phyloP scores from a whole-genome alignment of 257 asterid species.

The Nicotiana paniculata region DNA sequence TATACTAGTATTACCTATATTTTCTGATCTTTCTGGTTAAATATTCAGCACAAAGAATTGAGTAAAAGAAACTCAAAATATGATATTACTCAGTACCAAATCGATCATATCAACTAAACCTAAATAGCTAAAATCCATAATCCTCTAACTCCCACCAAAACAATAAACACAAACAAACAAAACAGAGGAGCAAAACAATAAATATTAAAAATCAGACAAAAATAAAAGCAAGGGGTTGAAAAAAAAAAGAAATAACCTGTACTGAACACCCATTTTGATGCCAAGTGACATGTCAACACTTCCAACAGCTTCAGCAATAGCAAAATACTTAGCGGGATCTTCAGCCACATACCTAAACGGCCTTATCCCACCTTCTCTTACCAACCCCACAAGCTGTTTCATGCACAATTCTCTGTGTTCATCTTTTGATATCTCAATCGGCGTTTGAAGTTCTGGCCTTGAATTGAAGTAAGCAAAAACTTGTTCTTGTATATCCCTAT shows the following conservation, averaged over 20 bases:
- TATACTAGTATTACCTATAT: neutral
- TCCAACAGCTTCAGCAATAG: constrained; percentile 88
- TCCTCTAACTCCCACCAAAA: neutral
- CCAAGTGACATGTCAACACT: constrained; percentile 91
- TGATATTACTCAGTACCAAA: neutral
- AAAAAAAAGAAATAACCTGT: constrained; percentile 47
- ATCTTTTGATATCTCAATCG: constrained; percentile 76
- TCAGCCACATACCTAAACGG: constrained; percentile 65
- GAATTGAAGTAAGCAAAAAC: constrained; percentile 79
- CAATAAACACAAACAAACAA: neutral
- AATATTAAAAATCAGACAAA: neutral
- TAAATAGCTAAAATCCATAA: neutral
- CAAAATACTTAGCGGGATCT: constrained; percentile 85
- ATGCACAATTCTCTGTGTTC: constrained; percentile 90
- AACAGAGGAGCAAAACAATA: neutral
- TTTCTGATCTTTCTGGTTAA: neutral
- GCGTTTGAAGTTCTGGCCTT: constrained; percentile 87
- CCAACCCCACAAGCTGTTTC: constrained; percentile 76
- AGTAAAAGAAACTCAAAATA: neutral
- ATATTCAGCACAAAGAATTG: neutral
- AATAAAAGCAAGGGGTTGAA: neutral
- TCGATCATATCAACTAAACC: neutral
- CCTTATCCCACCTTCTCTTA: constrained; percentile 75
- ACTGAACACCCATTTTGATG: constrained; percentile 93
- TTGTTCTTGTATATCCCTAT: constrained; percentile 67